Conservation (phyloP, 164 flowering plant genomes). For the Tinospora cordifolia region DNA sequence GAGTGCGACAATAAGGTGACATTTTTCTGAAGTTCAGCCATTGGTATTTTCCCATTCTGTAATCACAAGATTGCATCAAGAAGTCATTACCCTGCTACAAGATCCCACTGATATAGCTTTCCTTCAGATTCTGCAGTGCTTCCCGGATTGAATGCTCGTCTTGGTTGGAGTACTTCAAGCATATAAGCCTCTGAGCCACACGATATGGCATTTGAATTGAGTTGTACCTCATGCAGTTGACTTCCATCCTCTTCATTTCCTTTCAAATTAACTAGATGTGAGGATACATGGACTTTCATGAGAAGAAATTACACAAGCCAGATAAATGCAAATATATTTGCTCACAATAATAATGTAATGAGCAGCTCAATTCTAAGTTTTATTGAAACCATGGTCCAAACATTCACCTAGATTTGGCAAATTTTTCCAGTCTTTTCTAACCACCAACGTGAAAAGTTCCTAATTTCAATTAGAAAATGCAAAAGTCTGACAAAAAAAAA, state of each 20-base stretch:
- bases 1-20: background rate
- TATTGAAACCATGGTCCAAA: no score
- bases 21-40: no score
- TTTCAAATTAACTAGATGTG: conserved; percentile 13
- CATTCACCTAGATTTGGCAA: no score
- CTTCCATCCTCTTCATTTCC: conserved; percentile 69
- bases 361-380: background rate
- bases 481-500: no score
- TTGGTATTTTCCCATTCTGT: background rate
- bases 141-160: conserved; percentile 61
- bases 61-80: background rate
- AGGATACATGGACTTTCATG: background rate
- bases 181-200: conserved; percentile 66
- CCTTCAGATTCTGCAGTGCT: conserved; percentile 80
- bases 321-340: background rate
- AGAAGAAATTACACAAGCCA: background rate
- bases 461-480: no score
- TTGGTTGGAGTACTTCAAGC: conserved; percentile 78
- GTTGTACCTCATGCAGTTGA: conserved; percentile 46
- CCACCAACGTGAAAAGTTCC: no score
- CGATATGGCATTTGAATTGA: conserved; percentile 51
- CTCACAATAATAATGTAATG: background rate
- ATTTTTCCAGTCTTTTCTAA: no score
- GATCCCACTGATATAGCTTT: conserved; percentile 44
- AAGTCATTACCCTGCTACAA: conserved; percentile 18